Evolutionary conservation across 768 basidiomycete species (phyloP).

Genomic region (Cystobasidium onofrii): DNA sequence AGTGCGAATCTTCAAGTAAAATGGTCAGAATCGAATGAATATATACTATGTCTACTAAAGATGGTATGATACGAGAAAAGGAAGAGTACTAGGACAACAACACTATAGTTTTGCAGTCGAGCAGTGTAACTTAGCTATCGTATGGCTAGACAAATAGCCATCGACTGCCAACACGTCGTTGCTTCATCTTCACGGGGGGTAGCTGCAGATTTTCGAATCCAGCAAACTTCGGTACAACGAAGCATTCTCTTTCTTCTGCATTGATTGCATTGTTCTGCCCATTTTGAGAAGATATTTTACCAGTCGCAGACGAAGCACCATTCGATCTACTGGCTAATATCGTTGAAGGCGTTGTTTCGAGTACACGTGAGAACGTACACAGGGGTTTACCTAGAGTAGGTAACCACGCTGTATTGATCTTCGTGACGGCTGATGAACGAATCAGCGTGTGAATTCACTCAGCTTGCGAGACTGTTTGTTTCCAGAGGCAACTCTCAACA

Average conservation of each 20-base stretch:
- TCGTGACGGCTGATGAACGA: conserved; percentile 59
- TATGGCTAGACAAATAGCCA: conserved; percentile 43
- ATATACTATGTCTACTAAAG: background rate
- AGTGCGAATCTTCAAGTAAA: too few species aligned
- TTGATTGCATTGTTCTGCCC: conserved; percentile 45
- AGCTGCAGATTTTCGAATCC: conserved; percentile 67
- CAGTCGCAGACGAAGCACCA: conserved; percentile 41
- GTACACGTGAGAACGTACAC: conserved; percentile 76
- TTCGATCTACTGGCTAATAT: conserved; percentile 48
- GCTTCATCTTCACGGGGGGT: conserved; percentile 57
- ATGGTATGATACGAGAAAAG: background rate
- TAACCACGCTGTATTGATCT: conserved; percentile 81
- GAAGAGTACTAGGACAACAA: background rate
- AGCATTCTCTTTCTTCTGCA: conserved; percentile 52
- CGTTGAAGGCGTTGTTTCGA: conserved; percentile 3
- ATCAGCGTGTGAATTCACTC: conserved; percentile 6
- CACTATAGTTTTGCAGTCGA: too few species aligned
- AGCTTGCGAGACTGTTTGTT: conserved; percentile 1
- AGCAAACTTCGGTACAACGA: conserved; percentile 76
- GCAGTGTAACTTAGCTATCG: background rate
- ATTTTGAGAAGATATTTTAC: conserved; percentile 44
- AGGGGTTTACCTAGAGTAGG: conserved; percentile 67
- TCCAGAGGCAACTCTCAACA: conserved; percentile 24
- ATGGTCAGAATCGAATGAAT: too few species aligned
- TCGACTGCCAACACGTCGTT: conserved; percentile 45